phyloP scores from a whole-genome alignment of 2,329 filamentous ascomycete genomes.

The Colletotrichum higginsianum region DNA sequence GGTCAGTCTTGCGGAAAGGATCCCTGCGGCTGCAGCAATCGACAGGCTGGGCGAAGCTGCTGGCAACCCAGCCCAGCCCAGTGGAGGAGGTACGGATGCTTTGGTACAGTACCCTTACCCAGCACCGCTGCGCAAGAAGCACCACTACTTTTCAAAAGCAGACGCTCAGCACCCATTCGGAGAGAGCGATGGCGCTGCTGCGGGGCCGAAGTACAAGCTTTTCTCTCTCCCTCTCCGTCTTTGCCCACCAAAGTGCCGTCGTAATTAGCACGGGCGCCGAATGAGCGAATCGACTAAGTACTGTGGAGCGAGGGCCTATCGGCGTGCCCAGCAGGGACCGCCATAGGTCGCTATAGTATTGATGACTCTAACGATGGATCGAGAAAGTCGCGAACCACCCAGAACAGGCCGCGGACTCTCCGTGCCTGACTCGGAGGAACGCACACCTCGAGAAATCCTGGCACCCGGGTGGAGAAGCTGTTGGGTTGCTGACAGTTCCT shows the following conservation, averaged over 20 bases:
- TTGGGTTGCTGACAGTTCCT: constrained; percentile 16
- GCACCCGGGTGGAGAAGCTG: background rate
- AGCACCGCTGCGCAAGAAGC: background rate
- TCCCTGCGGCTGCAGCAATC: constrained; percentile 12
- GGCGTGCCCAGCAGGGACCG: background rate
- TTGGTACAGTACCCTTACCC: constrained; percentile 25
- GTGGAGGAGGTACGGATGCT: constrained; percentile 13
- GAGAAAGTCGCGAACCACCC: constrained; percentile 7
- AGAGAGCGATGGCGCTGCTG: constrained; percentile 32
- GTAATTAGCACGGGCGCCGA: constrained; percentile 15
- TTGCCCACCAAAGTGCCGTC: background rate
- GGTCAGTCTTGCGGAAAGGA: background rate
- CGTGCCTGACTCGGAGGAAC: background rate
- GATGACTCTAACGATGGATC: background rate
- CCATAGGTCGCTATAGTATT: background rate
- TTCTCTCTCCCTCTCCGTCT: background rate
- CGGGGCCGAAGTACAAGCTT: constrained; percentile 26
- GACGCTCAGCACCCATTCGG: constrained; percentile 18
- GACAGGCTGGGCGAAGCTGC: constrained; percentile 17
- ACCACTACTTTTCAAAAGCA: background rate
- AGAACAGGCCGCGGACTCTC: constrained; percentile 2
- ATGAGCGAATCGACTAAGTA: background rate
- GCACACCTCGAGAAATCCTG: background rate
- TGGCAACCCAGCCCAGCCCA: background rate
- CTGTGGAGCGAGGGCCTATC: constrained; percentile 13